Evolutionary conservation across 140 eudicot species (phyloP), one percentile per base, ranked within the genome.

Genomic region (Erigeron philadelphicus): DNA sequence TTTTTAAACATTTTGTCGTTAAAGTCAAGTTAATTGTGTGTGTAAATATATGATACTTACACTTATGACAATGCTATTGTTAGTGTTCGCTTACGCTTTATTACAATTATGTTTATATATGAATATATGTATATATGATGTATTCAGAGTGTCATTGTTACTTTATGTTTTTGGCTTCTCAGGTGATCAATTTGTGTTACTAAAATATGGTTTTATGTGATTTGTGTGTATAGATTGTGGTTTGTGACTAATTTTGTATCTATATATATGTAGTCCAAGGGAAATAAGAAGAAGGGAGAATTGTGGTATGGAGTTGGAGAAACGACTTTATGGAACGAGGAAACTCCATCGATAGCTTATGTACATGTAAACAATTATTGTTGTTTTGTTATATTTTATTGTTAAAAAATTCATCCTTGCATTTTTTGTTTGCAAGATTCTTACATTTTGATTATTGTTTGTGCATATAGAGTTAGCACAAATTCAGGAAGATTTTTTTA

Each of bases 241-340:
- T 76, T 81, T 78, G 42, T 73, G n/a, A 49, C n/a, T 35, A 11
- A 11, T 11, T 18, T 72, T 66, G 9, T 16, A 16, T 64, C 9
- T 42, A 15, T 17, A 1, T 63, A 2, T 63, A 9, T 64, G 23
- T 80, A 93, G 99, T 80, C 99, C 90, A 12, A 84, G 93, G 84
- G 99, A 94, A 71, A 94, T 94, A 75, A 79, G 86, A 66, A 95
- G 86, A 73, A 97, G 98, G 61, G 97, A 94, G 82, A 78, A 89
- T 94, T 75, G 90, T 93, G 98, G 98, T 93, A 93, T 70, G 95
- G 97, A 0, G 99, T 89, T 78, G 99, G 99, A n/a, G 99, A 94
- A 84, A 87, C 94, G 1, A 82, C 87, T 66, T 85, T 89, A 69
- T 80, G 99, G 80, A 90, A 78, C 65, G 99, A 94, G 86, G 82